Conservation (phyloP, 106 monocot species). For the Allium sativum region DNA sequence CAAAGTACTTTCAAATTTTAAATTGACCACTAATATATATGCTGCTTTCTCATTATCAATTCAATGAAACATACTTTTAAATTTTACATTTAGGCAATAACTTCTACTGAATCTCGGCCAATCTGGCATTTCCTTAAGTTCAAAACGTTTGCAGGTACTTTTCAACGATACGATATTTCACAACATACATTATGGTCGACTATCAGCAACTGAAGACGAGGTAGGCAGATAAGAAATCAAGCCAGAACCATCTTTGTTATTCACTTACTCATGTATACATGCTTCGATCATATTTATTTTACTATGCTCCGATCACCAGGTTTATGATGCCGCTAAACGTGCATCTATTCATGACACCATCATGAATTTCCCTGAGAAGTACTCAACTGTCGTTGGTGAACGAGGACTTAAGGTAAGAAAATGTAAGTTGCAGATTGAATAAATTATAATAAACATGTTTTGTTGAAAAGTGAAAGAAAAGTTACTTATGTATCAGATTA, state of each 20-base stretch:
- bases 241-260: too few species aligned
- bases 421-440: background rate
- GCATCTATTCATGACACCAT: slow-evolving; percentile 92
- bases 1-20: too few species aligned
- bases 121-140: background rate
- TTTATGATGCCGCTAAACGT: slow-evolving; percentile 64
- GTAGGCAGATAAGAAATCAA: slow-evolving; percentile 14
- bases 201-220: slow-evolving; percentile 87
- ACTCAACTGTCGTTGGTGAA: slow-evolving; percentile 85
- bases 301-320: slow-evolving; percentile 17
- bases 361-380: slow-evolving; percentile 86
- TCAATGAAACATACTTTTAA: too few species aligned
- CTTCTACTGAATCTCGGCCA: background rate
- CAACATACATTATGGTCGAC: slow-evolving; percentile 81
- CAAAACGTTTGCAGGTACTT: slow-evolving; percentile 52
- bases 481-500: too few species aligned
- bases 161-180: slow-evolving; percentile 92
- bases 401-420: slow-evolving; percentile 72
- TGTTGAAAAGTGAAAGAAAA: background rate
- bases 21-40: background rate
- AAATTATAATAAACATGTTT: too few species aligned
- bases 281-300: background rate
- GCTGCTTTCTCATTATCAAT: background rate
- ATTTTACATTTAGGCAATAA: background rate
- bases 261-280: background rate